Evolutionary conservation across 495 filamentous ascomycete species (phyloP).

Genomic region (Hypoxylon crocopeplum): DNA sequence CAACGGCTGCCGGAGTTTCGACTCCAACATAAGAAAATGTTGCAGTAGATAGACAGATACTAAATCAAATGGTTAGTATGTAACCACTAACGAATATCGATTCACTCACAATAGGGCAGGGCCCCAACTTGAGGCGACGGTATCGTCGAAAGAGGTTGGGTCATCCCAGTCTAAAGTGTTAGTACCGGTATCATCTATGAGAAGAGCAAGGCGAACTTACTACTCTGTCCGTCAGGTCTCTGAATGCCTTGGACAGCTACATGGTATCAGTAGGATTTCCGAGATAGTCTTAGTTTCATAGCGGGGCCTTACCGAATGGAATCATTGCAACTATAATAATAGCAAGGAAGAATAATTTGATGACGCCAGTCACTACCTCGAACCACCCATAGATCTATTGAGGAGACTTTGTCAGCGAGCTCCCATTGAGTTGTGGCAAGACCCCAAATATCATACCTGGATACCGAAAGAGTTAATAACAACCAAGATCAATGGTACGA

Average conservation of each 20-base stretch:
- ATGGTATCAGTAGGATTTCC: not conserved
- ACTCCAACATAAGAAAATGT: slow-evolving; percentile 54
- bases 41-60: slow-evolving; percentile 49
- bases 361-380: slow-evolving; percentile 26
- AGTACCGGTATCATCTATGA: not conserved
- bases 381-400: slow-evolving; percentile 38
- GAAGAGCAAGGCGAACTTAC: not conserved
- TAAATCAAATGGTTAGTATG: slow-evolving; percentile 15
- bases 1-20: slow-evolving; percentile 52
- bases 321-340: slow-evolving; percentile 29
- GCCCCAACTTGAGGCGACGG: slow-evolving; percentile 23
- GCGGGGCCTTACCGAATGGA: slow-evolving; percentile 10
- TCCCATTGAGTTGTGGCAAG: too few relatives aligned
- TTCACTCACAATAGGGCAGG: slow-evolving; percentile 31
- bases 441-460: slow-evolving; percentile 12
- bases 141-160: slow-evolving; percentile 13
- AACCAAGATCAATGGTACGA: slow-evolving; percentile 26
- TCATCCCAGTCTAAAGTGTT: slow-evolving; percentile 18
- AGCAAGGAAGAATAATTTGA: slow-evolving; percentile 30
- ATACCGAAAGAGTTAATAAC: slow-evolving; percentile 31
- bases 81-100: not conserved
- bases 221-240: not conserved
- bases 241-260: slow-evolving; percentile 1
- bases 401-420: not conserved
- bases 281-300: not conserved